These are phyloP conservation scores for Coniochaeta prunicola DNA, from an alignment of 2,329 filamentous ascomycete genomes.

Conservation along the genomic window DNA sequence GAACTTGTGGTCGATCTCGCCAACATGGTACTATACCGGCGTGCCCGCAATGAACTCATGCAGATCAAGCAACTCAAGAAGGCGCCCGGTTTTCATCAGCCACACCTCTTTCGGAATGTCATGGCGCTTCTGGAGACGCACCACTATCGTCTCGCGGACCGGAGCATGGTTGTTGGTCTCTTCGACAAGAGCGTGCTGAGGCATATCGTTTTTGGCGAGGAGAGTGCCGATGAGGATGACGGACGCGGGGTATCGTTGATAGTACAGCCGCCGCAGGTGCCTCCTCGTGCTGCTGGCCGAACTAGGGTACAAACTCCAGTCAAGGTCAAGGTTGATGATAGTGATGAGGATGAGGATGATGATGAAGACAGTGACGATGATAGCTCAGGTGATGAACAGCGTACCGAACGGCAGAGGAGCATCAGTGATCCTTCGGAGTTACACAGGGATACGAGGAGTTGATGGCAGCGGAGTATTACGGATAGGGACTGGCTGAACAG, in stretches of 20 bases:
- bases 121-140: slow-evolving; percentile 81
- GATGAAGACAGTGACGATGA: slow-evolving; percentile 20
- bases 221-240: slow-evolving; percentile 33
- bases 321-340: slow-evolving; percentile 7
- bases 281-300: background rate
- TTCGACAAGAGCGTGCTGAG: slow-evolving; percentile 89
- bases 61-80: slow-evolving; percentile 72
- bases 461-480: background rate
- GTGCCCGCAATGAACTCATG: slow-evolving; percentile 73
- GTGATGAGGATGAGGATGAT: slow-evolving; percentile 49
- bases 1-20: slow-evolving; percentile 82
- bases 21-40: slow-evolving; percentile 88
- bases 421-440: slow-evolving; percentile 31
- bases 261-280: background rate
- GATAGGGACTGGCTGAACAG: background rate
- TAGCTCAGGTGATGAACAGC: slow-evolving; percentile 42
- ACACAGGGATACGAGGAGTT: slow-evolving; percentile 8
- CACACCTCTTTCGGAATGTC: slow-evolving; percentile 74
- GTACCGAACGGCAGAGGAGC: slow-evolving; percentile 51
- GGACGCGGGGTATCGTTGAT: slow-evolving; percentile 12
- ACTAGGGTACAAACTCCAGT: background rate
- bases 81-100: slow-evolving; percentile 66
- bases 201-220: slow-evolving; percentile 75
- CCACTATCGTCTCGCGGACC: slow-evolving; percentile 79
- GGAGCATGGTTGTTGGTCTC: slow-evolving; percentile 85